Base-by-base conservation (phyloP, 2,329 filamentous ascomycete species). In the Dactylellina sp. region DNA sequence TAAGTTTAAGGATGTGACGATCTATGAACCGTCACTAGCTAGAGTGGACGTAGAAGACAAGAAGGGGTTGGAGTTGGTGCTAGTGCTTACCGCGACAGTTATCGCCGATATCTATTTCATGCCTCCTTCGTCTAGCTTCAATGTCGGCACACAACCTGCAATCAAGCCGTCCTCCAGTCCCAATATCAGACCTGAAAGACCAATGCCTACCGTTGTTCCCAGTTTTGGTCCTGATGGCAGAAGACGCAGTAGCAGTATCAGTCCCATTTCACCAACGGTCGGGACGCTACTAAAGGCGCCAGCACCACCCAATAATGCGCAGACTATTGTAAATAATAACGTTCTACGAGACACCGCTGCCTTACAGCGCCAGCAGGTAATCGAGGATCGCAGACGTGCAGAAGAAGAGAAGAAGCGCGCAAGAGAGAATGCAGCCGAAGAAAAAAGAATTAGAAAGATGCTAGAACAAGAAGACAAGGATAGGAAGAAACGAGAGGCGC, bases 1-100 rank as follows among this genome's bases (percentile, higher is more conserved):
- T 4, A 76, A 76, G n/a, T 64, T 78, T 11, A 76, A 76, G 12
- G 77, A 77, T 42, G 82, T 98, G 70, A 96, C 93, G 1, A 86
- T 99, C 44, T 97, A 98, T 83, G 91, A 99, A 81, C 91, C 94
- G 3, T 98, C 98, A 80, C 85, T 98, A 79, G 89, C 90, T 75
- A 86, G 95, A 5, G 90, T 98, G 9, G 93, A 98, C 46, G 88
- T 98, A 75, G 93, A 99, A 81, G 95, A 99, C 81, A 88, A 90
- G 66, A 98, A 97, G 81, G 95, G 95, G 0, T 83, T 98, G 2
- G 95, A 99, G 80, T 87, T 98, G 0, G 89, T 93, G 0, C 82
- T 98, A 16, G 80, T 90, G 18, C 81, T 90, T 18, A 84, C 86
- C 25, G 86, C 88, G 0, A 86, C 88, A 77, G 86, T 88, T 32